Evolutionary conservation across 306 rosid genomes (phyloP), one percentile per base, ranked within the genome.

Genomic region (Gillenia trifoliata): DNA sequence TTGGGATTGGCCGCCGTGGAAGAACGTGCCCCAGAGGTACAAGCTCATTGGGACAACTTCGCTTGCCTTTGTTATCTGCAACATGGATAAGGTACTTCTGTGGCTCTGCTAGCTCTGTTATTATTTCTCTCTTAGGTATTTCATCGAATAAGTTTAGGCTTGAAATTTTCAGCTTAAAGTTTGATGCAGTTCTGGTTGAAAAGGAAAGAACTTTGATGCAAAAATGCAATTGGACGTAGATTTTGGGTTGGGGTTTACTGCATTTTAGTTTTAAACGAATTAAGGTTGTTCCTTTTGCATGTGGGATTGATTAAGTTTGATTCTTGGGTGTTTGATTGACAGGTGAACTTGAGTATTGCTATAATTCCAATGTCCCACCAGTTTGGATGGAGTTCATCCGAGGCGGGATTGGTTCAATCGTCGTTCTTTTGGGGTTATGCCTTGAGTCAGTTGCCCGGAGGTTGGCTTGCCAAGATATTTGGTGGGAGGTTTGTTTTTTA

Each of bases 371-470:
- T 92, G 96, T 95, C 99, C 10, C 98, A 90, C 79, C 97, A 92
- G 84, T 90, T 90, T 85, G 93, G 93, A 72, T 95, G 99, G 99
- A 95, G 86, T 81, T 89, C 98, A 0, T 90, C 99, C 8, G 79
- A 72, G 61, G 97, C 97, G 41, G 99, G 99, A 65, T 84, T 94
- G 95, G 99, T 94, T 74, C 99, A 94, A 74, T 94, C 99, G 13
- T 90, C 99, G 52, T 94, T 94, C 92, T 94, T 94, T 80, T 92
- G 99, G 99, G 99, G 99, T 64, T 94, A 94, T 82, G 98, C 99
- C 3, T 73, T 92, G 82, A 92, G 97, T 78, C 99, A 94, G 72
- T 88, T 94, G 85, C 99, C 96, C 17, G 99, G 99, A 64, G 97
- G 99, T 25, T 94, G 97, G 99, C 84, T 92, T 72, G 93, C 99